A percentile compares a stretch with the other conserved stretches of the same genome.
Evolutionary conservation across 225 moss, liverwort and hornwort genomes (phyloP).

Genomic region (Physcomitrium patens): DNA sequence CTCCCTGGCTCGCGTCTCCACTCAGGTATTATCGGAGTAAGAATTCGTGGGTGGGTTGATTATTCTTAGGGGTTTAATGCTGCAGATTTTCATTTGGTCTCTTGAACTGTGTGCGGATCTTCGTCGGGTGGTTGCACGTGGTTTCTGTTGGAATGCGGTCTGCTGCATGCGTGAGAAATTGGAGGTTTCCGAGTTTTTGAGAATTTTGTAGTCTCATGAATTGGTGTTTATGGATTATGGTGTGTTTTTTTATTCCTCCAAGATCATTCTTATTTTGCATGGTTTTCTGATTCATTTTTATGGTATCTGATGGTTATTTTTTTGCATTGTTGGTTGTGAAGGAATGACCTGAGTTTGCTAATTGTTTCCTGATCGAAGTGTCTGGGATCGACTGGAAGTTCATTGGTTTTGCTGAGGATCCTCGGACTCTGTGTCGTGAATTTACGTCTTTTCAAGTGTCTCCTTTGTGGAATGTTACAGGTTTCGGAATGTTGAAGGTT

Average conservation of each 20-base stretch:
- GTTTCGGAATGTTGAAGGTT: not conserved
- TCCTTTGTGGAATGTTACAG: not conserved
- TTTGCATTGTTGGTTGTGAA: not conserved
- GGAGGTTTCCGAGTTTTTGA: not conserved
- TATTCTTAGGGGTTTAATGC: too few relatives aligned
- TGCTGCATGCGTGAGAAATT: not conserved
- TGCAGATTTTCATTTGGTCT: not conserved
- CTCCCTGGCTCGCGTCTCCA: conserved; percentile 18
- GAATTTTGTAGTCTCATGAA: conserved; percentile 6
- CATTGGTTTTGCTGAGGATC: not conserved
- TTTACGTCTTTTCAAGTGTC: not conserved
- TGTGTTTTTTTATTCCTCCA: not conserved
- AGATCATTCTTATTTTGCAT: not conserved
- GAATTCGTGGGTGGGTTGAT: too few relatives aligned
- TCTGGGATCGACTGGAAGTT: not conserved
- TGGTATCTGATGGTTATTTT: too few relatives aligned
- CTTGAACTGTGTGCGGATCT: not conserved
- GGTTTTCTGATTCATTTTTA: too few relatives aligned
- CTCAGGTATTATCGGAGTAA: conserved; percentile 33
- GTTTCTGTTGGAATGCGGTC: too few relatives aligned
- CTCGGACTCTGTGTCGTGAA: not conserved
- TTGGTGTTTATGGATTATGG: conserved; percentile 11
- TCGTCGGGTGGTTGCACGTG: too few relatives aligned
- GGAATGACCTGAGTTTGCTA: not conserved
- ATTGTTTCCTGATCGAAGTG: not conserved